Conservation (phyloP, 2,329 filamentous ascomycete genomes). For the Balansia obtecta region DNA sequence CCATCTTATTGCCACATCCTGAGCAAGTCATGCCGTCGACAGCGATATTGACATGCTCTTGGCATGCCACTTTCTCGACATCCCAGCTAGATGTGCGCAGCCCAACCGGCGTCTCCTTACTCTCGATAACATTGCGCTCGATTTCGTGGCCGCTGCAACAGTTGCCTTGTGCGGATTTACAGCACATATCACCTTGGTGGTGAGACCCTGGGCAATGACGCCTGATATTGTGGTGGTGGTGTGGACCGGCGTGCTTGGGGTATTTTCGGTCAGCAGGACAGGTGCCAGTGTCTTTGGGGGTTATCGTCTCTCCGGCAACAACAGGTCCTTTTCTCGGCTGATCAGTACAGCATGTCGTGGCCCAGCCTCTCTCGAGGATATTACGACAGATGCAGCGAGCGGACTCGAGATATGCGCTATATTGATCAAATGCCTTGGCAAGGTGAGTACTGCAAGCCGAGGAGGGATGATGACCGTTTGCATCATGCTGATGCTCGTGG, state of each 20-base stretch:
- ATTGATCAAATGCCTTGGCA: constrained; percentile 20
- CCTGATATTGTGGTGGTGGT: constrained; percentile 13
- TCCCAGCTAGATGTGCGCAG: constrained; percentile 7
- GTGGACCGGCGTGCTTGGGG: constrained; percentile 4
- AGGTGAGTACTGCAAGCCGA: constrained; percentile 21
- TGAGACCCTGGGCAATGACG: constrained; percentile 10
- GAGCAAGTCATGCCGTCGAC: constrained; percentile 26
- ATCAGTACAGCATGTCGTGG: constrained; percentile 16
- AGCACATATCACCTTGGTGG: constrained; percentile 4
- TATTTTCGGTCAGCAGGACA: constrained; percentile 5
- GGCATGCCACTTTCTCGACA: constrained; percentile 14
- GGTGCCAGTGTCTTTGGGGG: background rate
- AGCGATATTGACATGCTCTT: constrained; percentile 16
- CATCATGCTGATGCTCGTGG: constrained; percentile 17
- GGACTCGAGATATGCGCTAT: constrained; percentile 22
- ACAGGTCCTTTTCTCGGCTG: constrained; percentile 3
- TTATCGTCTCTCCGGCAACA: background rate
- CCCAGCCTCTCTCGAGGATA: constrained; percentile 17
- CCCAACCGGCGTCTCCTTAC: background rate
- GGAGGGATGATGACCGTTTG: constrained; percentile 13
- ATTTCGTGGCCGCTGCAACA: constrained; percentile 7
- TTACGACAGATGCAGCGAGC: constrained; percentile 26
- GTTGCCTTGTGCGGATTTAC: constrained; percentile 5
- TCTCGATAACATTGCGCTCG: constrained; percentile 2
- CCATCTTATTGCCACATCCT: constrained; percentile 22